Conservation (phyloP, 2,329 filamentous ascomycete species). For the Talaromyces sp. region DNA sequence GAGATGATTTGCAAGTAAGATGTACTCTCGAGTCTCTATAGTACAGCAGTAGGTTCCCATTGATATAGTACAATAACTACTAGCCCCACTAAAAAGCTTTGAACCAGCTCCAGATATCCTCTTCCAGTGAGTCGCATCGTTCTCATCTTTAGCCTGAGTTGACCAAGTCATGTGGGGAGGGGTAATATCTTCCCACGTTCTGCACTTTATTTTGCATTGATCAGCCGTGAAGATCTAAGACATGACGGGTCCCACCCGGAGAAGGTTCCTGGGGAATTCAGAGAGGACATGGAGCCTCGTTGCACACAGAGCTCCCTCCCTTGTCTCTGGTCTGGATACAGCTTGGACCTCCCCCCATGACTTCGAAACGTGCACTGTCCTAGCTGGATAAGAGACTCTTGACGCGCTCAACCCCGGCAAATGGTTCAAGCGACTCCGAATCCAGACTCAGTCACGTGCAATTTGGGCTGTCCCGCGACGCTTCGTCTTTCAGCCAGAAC, state of each 20-base stretch:
- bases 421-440: constrained; percentile 7
- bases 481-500: constrained; percentile 8
- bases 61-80: no score
- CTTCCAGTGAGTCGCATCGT: no score
- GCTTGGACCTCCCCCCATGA: background rate
- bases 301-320: background rate
- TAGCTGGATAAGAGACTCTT: background rate
- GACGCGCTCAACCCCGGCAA: no score
- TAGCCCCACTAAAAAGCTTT: no score
- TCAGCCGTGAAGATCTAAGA: constrained; percentile 13
- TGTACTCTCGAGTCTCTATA: no score
- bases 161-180: background rate
- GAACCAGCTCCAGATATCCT: no score
- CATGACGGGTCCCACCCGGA: constrained; percentile 3
- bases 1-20: no score
- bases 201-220: constrained; percentile 7
- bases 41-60: no score
- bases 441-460: constrained; percentile 28
- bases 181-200: constrained; percentile 4
- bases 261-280: background rate
- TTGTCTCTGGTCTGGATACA: background rate
- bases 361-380: no score
- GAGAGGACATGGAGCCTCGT: background rate
- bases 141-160: no score
- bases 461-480: constrained; percentile 13